Base-by-base conservation (phyloP, 176 grass and related monocot species). In the Saccharum spontaneum region DNA sequence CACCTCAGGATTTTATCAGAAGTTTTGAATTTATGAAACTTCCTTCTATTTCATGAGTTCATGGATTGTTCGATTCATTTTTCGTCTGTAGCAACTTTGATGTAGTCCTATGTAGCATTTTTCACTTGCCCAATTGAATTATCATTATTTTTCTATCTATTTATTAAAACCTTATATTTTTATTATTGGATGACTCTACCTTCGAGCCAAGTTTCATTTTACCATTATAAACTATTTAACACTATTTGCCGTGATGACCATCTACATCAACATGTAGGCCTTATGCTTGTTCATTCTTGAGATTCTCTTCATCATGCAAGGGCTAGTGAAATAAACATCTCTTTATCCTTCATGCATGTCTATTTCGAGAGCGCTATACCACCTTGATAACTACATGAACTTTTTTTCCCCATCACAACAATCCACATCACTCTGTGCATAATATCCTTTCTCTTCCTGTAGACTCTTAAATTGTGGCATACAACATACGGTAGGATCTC, bases 341-440 rank as follows among this genome's bases (percentile, higher is more conserved):
- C 33, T 26, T 59, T 10, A 60, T n/a, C 11, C 16, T 60, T 23
- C 22, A 10, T 60, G 33, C 17, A 44, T 14, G 22, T 17, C 22
- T 43, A 23, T 23, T 45, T 24, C 12, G 22, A 71, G 10, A 22
- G 39, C 22, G 5, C 22, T 45, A 8, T 49, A 26, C 24, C 24
- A 49, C 11, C 40, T 44, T 71, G 39, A 71, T 71, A 45, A n/a
- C 5, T 20, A 13, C 10, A 43, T 24, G 6, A 15, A 24, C 12
- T 38, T 6, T 22, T 18, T 24, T n/a, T 40, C 2, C 14, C 23
- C 69, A 46, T 72, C 41, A 28, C 12, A 6, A 28, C 40, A 28
- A 44, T 64, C 76, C 37, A 63, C 76, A 18, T 78, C 76, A 44
- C 76, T 30, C 13, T 40, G 23, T 72, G 22, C 69, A 67, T 60